A percentile compares a stretch with the other conserved stretches of the same genome.
Conservation (phyloP, 1,139 yeast genomes). For the Zygosaccharomyces sapae region DNA sequence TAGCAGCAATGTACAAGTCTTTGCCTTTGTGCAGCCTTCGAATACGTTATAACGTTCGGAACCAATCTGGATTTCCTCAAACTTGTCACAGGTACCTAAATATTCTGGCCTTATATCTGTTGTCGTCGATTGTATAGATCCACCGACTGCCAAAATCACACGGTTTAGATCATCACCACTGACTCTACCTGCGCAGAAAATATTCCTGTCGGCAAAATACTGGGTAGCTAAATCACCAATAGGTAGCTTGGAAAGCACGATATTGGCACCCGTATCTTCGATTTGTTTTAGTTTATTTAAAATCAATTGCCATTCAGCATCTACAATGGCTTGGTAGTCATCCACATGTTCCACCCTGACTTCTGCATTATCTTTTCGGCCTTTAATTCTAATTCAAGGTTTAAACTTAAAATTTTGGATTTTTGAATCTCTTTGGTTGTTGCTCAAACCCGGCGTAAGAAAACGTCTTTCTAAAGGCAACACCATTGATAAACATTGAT, state of each 20-base stretch:
- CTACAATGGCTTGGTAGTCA: constrained; percentile 94
- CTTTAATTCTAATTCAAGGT: constrained; percentile 91
- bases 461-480: constrained; percentile 94
- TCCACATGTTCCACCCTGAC: constrained; percentile 91
- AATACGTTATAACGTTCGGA: constrained; percentile 90
- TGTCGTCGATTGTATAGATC: constrained; percentile 81
- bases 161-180: constrained; percentile 84
- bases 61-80: constrained; percentile 95
- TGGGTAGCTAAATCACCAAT: constrained; percentile 98
- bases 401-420: constrained; percentile 80
- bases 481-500: constrained; percentile 83
- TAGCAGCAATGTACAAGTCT: constrained; percentile 86
- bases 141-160: constrained; percentile 92
- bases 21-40: constrained; percentile 86
- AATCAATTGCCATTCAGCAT: constrained; percentile 97
- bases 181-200: constrained; percentile 98
- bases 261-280: constrained; percentile 81
- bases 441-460: constrained; percentile 98
- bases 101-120: constrained; percentile 68
- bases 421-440: constrained; percentile 82
- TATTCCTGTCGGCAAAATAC: constrained; percentile 91
- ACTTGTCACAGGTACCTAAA: constrained; percentile 78
- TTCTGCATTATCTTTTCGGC: constrained; percentile 99
- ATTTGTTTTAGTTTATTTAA: constrained; percentile 80
- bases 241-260: constrained; percentile 89